Evolutionary conservation across 2,329 filamentous ascomycete genomes (phyloP).

Genomic region (Curvularia sp.): DNA sequence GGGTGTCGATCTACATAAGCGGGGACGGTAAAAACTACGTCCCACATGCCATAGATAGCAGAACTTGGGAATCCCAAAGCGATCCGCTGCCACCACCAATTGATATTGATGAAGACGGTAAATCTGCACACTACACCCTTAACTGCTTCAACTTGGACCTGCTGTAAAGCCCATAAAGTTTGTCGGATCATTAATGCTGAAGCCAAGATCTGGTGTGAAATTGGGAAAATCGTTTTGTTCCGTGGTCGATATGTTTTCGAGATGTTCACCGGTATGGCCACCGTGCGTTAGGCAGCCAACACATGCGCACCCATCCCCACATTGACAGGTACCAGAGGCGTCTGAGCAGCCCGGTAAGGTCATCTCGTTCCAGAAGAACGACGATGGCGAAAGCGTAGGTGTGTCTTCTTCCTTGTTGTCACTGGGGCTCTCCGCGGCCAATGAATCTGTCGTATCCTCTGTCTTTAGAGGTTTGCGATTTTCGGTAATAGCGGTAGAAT

Average conservation of each 20-base stretch:
- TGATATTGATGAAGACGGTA: not conserved
- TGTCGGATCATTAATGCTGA: slow-evolving; percentile 16
- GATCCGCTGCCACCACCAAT: not conserved
- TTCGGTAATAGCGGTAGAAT: slow-evolving; percentile 17
- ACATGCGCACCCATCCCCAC: slow-evolving; percentile 61
- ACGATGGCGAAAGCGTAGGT: slow-evolving; percentile 47
- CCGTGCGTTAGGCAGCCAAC: slow-evolving; percentile 62
- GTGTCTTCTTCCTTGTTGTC: slow-evolving; percentile 45
- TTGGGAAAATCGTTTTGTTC: slow-evolving; percentile 28
- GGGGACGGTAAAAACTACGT: not conserved
- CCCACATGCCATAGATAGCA: not conserved
- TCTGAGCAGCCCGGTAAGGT: slow-evolving; percentile 56
- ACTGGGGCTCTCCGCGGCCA: slow-evolving; percentile 38
- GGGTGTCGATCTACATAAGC: not conserved
- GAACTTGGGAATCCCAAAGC: not conserved
- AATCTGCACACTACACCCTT: not conserved
- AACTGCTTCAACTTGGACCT: slow-evolving; percentile 2
- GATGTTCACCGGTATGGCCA: slow-evolving; percentile 56
- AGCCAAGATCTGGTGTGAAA: slow-evolving; percentile 20
- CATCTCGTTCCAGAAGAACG: slow-evolving; percentile 50
- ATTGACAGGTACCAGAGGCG: slow-evolving; percentile 60
- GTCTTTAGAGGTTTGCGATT: slow-evolving; percentile 21
- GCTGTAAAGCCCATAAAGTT: slow-evolving; percentile 23
- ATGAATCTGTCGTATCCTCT: slow-evolving; percentile 22
- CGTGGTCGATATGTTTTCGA: slow-evolving; percentile 33